Conservation (phyloP, 2,329 filamentous ascomycete genomes). For the Penicillium aurantiogriseum region DNA sequence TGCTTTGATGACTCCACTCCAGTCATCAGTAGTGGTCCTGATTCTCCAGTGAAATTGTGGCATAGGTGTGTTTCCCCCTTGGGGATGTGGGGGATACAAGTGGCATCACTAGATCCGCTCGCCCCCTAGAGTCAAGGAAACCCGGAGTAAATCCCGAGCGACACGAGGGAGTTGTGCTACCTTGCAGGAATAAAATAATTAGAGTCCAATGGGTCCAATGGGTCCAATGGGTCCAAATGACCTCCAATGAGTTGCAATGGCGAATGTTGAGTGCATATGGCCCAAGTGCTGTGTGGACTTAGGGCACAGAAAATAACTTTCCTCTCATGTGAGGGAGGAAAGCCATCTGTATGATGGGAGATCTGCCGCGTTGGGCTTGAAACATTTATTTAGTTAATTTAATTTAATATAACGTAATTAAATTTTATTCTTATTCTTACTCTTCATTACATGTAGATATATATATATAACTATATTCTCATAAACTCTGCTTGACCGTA, state of each 20-base stretch:
- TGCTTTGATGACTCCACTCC: neutral
- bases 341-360: neutral
- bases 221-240: neutral
- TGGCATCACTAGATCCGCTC: constrained; percentile 15
- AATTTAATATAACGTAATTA: neutral
- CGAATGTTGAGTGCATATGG: neutral
- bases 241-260: neutral
- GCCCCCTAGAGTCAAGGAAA: constrained; percentile 17
- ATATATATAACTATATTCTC: neutral
- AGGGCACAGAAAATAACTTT: constrained; percentile 2
- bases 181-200: constrained; percentile 15
- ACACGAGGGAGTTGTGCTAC: constrained; percentile 22
- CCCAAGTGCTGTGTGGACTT: neutral
- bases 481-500: constrained; percentile 20
- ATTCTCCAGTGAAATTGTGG: neutral
- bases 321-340: constrained; percentile 4
- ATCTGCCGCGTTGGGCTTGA: neutral
- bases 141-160: constrained; percentile 8
- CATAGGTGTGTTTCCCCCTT: constrained; percentile 12
- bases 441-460: neutral
- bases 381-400: neutral
- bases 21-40: neutral
- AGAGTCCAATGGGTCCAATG: neutral
- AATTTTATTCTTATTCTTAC: neutral
- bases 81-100: constrained; percentile 23